Base-by-base conservation (phyloP, 2,329 filamentous ascomycete genomes). In the Thermomyces lanuginosus region DNA sequence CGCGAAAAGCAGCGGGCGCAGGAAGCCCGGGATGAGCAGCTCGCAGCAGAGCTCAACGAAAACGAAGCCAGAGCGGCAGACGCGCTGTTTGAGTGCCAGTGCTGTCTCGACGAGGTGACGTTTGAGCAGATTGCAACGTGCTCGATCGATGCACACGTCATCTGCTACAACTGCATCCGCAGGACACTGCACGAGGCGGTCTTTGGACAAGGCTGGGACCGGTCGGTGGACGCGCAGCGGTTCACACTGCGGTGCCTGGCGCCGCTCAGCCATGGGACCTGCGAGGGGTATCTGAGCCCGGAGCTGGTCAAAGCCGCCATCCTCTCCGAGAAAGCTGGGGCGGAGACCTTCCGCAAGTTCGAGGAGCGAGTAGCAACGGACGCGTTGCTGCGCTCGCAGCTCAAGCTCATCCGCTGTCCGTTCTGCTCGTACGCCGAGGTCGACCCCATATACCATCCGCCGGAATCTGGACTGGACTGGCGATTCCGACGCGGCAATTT, bases 371-470 rank as follows among this genome's bases (percentile, higher is more conserved):
- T 91, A 13, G 75, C 78, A 3, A 75, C 77, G 31, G 79, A 92
- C 40, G 71, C 64, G 11, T 64, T 98, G 1, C 54, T 78, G 14
- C 73, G 76, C 30, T 79, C 76, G 13, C 66, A 71, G 12, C 55
- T 92, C 5, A 75, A 78, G 3, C 66, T 95, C 2, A 64, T 89
- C 24, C 73, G 75, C 20, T 95, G 89, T 43, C 83, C 84, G 0
- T 93, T 91, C 46, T 98, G 86, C 60, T 66, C 65, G 38, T 98
- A 95, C 45, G 82, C 82, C 16, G 89, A 95, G 58, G 64, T 83
- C 14, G 82, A 93, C 49, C 75, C 80, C 30, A 58, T 77, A 10
- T 80, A 79, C 45, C 59, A 75, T 12, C 72, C 71, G 20, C 52
- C 37, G 7, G 53, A 53, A 23, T 52, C 54, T 27, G 63, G 69